Percentiles rank a stretch among this genome's conserved stretches.
These are phyloP conservation scores for Spergularia bocconei DNA, from an alignment of 148 eudicot genomes.

Conservation along the genomic window DNA sequence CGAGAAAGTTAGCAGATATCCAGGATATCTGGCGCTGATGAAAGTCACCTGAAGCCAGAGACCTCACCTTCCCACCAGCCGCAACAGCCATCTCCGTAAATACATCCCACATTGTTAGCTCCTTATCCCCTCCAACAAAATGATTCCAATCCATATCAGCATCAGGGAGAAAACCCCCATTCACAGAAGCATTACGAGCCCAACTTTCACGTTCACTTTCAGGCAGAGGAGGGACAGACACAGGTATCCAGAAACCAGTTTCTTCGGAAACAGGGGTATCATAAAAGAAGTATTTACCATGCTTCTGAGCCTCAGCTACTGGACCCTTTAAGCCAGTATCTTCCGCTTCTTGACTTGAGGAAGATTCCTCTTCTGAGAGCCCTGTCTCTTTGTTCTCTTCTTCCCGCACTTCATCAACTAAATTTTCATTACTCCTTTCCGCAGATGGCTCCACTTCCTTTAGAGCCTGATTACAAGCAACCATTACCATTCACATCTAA, in stretches of 20 bases:
- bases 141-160: slow-evolving; percentile 60
- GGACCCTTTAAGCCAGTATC: slow-evolving; percentile 8
- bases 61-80: slow-evolving; percentile 58
- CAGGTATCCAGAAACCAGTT: slow-evolving; percentile 70
- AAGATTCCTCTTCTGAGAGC: slow-evolving; percentile 15
- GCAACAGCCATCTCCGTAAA: slow-evolving; percentile 53
- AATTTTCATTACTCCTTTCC: slow-evolving; percentile 4
- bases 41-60: slow-evolving; percentile 54
- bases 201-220: slow-evolving; percentile 43
- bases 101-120: slow-evolving; percentile 79
- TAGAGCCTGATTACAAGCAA: slow-evolving; percentile 27
- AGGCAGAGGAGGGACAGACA: slow-evolving; percentile 57
- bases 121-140: slow-evolving; percentile 55
- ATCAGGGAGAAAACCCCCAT: slow-evolving; percentile 53
- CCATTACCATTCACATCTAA: slow-evolving; percentile 8
- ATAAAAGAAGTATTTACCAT: slow-evolving; percentile 40
- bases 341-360: neutral
- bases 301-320: slow-evolving; percentile 23
- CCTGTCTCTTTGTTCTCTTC: slow-evolving; percentile 11
- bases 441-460: slow-evolving; percentile 24
- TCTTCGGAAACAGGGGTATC: slow-evolving; percentile 58
- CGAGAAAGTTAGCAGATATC: slow-evolving; percentile 47
- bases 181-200: slow-evolving; percentile 40
- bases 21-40: slow-evolving; percentile 47
- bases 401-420: slow-evolving; percentile 19